phyloP scores from a whole-genome alignment of 2,329 filamentous ascomycete species.

The Fusarium oligoseptatum region DNA sequence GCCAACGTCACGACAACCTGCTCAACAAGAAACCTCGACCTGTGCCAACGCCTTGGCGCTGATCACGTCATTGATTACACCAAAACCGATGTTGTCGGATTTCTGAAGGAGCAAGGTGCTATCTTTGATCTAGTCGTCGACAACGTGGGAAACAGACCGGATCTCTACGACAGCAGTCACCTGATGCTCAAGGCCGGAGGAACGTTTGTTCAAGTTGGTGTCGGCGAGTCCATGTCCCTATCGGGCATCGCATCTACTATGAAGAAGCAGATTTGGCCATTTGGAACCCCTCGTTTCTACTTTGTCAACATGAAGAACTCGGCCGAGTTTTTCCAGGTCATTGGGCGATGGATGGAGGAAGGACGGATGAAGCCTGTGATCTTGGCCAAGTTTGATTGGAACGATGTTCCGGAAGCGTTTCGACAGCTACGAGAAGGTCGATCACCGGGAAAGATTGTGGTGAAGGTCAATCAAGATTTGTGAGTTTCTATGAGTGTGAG shows the following conservation, averaged over 20 bases:
- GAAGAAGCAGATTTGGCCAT: background rate
- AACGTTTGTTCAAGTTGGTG: background rate
- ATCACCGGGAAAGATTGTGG: slow-evolving; percentile 14
- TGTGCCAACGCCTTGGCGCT: background rate
- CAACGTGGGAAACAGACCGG: background rate
- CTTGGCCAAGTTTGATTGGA: slow-evolving; percentile 1
- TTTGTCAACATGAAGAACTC: slow-evolving; percentile 26
- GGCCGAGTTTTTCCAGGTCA: slow-evolving; percentile 5
- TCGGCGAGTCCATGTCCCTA: background rate
- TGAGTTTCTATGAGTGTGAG: background rate
- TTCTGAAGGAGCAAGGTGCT: background rate
- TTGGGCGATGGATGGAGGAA: slow-evolving; percentile 14
- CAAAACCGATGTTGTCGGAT: background rate
- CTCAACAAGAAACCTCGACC: background rate
- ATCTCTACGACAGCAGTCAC: background rate
- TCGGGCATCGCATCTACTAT: background rate
- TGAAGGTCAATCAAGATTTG: background rate
- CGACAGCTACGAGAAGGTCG: slow-evolving; percentile 3
- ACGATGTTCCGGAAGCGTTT: slow-evolving; percentile 9
- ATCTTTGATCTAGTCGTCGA: background rate
- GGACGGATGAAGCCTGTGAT: slow-evolving; percentile 9
- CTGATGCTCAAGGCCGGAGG: background rate
- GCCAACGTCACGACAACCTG: background rate
- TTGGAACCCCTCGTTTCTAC: background rate
- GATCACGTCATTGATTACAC: background rate